Percentiles rank a stretch among this genome's conserved stretches.
phyloP scores from a whole-genome alignment of 1,284 basidiomycete species.

The Ceratobasidium sp. region DNA sequence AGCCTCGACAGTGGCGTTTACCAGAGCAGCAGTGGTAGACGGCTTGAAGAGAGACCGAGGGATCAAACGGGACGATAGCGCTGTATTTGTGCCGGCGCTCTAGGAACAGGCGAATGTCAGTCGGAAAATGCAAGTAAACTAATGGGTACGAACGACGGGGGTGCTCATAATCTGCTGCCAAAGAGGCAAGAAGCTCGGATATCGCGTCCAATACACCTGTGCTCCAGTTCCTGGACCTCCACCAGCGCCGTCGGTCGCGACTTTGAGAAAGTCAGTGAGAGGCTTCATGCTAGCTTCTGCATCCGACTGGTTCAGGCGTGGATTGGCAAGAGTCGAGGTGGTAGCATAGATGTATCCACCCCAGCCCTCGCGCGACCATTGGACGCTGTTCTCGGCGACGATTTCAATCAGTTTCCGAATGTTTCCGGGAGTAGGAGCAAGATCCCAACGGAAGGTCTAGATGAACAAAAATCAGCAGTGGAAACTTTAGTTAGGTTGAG shows the following conservation, averaged over 20 bases:
- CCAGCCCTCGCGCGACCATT: constrained; percentile 30
- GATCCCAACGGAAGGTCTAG: constrained; percentile 7
- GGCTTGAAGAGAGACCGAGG: constrained; percentile 1
- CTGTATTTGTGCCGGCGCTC: constrained; percentile 1
- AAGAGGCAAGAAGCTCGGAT: constrained; percentile 12
- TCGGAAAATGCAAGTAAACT: not conserved
- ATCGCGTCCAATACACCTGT: constrained; percentile 3
- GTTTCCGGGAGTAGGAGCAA: not conserved
- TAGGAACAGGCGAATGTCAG: not conserved
- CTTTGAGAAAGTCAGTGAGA: constrained; percentile 27
- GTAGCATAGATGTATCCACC: constrained; percentile 28
- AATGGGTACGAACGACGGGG: not conserved
- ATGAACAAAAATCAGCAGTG: too few species aligned
- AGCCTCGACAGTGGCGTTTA: not conserved
- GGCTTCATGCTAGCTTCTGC: constrained; percentile 17
- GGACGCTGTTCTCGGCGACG: not conserved
- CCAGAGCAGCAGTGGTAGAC: not conserved
- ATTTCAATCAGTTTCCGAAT: not conserved
- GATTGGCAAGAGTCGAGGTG: constrained; percentile 15
- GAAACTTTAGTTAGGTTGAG: not conserved
- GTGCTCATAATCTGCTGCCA: not conserved
- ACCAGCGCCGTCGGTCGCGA: not conserved
- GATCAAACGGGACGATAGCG: constrained; percentile 21
- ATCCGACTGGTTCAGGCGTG: not conserved
- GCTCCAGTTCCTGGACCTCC: not conserved